Evolutionary conservation across 345 rosid genomes (phyloP), one percentile per base, ranked within the genome.

Genomic region (Triadica sebifera): DNA sequence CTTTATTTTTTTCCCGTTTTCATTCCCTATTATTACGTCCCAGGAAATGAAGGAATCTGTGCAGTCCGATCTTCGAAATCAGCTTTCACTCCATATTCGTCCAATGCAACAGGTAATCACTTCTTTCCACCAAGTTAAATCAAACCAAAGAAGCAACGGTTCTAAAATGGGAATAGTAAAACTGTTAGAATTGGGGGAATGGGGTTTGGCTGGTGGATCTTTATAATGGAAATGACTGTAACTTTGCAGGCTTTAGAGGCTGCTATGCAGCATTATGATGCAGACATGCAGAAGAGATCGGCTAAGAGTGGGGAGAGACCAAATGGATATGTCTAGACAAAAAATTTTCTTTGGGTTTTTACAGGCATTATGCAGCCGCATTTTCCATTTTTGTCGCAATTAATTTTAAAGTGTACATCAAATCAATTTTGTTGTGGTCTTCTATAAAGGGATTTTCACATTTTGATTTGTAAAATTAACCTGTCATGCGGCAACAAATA

Each of bases 41-140:
- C 91, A 91, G 99, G 85, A 83, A 74, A 72, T 93, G 85, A 95
- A 91, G 91, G 88, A 86, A 77, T 88, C 96, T 12, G 90, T 95
- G 81, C 91, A 86, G 43, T 81, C 98, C 67, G 89, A 91, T 59
- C 84, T 86, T 69, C 88, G 93, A 55, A 94, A 95, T 81, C 94
- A 88, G 80, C 89, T 93, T 80, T 89, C 99, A 60, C 91, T 89
- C 74, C 90, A 93, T 58, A 87, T 93, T 84, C 93, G 98, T 47
- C 97, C 94, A 46, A 88, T 95, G 99, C 94, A 91, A 69, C 97
- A 90, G 97, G 99, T 93, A 67, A 80, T 75, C n/a, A 57, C 50
- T 71, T 61, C 65, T 74, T 65, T 29, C 8, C 53, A 41, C 20
- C 1, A 29, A 29, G 1, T 29, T 29, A 25, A 62, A 19, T 64